A percentile compares a stretch with the other conserved stretches of the same genome.
Evolutionary conservation across 768 basidiomycete species (phyloP).

Genomic region (Pleurotus platypus): DNA sequence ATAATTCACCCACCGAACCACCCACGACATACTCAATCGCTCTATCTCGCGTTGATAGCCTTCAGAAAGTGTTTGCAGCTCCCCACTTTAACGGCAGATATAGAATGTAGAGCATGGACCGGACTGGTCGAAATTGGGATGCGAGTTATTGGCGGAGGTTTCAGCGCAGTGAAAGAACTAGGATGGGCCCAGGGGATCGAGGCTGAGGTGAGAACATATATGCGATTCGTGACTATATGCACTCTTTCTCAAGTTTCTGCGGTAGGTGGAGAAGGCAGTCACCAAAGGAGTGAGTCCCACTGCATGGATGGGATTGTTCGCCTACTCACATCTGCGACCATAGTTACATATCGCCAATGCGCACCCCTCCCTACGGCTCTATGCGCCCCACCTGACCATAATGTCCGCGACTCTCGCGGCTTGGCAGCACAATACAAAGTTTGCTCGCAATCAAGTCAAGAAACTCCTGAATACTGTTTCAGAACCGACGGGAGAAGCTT

Average conservation of each 20-base stretch:
- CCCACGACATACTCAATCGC: slow-evolving; percentile 46
- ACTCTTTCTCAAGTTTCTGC: neutral
- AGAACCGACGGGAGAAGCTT: slow-evolving; percentile 28
- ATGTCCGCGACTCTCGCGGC: slow-evolving; percentile 59
- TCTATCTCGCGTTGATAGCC: slow-evolving; percentile 53
- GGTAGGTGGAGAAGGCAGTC: slow-evolving; percentile 58
- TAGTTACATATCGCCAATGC: slow-evolving; percentile 7
- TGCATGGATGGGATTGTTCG: slow-evolving; percentile 27
- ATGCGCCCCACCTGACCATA: slow-evolving; percentile 55
- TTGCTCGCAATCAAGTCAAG: slow-evolving; percentile 55
- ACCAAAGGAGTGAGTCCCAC: slow-evolving; percentile 61
- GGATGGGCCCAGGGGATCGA: slow-evolving; percentile 49
- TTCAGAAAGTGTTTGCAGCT: slow-evolving; percentile 52
- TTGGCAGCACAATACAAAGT: slow-evolving; percentile 52
- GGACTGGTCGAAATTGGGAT: slow-evolving; percentile 68
- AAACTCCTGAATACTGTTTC: slow-evolving; percentile 47
- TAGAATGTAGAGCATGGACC: slow-evolving; percentile 73
- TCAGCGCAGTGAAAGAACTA: slow-evolving; percentile 30
- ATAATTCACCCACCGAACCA: slow-evolving; percentile 66
- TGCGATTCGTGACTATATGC: neutral
- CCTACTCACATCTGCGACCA: slow-evolving; percentile 41
- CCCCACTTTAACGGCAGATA: slow-evolving; percentile 43
- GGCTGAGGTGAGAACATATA: slow-evolving; percentile 41
- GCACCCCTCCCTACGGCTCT: slow-evolving; percentile 64
- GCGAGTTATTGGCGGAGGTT: slow-evolving; percentile 45